Conservation (phyloP, 306 rosid species). For the Prunus dulcis region DNA sequence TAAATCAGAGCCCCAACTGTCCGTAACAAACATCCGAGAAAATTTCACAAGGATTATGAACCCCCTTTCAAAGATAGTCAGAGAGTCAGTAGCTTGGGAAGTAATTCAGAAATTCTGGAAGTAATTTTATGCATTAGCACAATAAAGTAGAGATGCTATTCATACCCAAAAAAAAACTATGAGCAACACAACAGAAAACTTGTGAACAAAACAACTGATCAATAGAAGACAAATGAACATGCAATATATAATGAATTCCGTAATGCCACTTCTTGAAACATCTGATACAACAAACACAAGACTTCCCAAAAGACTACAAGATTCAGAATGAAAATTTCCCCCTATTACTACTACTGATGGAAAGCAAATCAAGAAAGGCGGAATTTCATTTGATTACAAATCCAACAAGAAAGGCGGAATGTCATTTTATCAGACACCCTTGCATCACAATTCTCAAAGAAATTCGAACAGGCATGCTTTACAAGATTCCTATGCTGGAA, state of each 20-base stretch:
- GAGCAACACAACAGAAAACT: neutral
- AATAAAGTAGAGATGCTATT: too few species aligned
- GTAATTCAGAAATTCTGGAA: neutral
- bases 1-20: too few species aligned
- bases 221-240: neutral
- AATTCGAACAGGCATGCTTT: constrained; percentile 1
- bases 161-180: neutral
- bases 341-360: neutral
- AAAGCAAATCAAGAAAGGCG: neutral
- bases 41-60: too few species aligned
- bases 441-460: neutral
- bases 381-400: neutral
- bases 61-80: too few species aligned
- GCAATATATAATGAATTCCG: neutral
- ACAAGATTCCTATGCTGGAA: constrained; percentile 39
- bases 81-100: too few species aligned
- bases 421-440: neutral
- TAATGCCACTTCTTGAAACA: constrained; percentile 1
- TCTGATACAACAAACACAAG: neutral
- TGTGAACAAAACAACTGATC: neutral
- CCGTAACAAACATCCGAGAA: too few species aligned
- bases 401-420: neutral
- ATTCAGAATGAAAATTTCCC: neutral
- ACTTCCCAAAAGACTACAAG: neutral
- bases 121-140: neutral